A percentile compares a stretch with the other conserved stretches of the same genome.
phyloP scores from a whole-genome alignment of 495 filamentous ascomycete species.

The Aspergillus panamensis region DNA sequence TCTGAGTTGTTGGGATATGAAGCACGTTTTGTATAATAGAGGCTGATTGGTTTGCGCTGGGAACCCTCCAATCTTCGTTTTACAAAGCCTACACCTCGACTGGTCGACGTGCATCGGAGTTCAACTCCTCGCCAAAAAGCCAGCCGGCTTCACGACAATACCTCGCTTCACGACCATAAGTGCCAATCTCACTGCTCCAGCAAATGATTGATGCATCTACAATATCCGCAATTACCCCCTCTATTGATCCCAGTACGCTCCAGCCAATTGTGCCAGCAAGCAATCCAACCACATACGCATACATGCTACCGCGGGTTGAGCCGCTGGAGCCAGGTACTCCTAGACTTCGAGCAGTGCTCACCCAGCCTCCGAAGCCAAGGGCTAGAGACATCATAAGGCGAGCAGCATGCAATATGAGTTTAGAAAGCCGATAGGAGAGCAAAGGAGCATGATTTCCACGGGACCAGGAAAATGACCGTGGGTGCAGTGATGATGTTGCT shows the following conservation, averaged over 20 bases:
- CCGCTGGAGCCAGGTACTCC: conserved; percentile 50
- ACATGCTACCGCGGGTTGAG: conserved; percentile 73
- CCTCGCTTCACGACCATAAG: conserved; percentile 61
- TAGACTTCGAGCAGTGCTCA: conserved; percentile 78
- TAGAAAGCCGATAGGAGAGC: conserved; percentile 80
- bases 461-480: conserved; percentile 40
- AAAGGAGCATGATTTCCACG: conserved; percentile 41
- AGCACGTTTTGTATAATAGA: no score
- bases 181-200: conserved; percentile 83
- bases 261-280: conserved; percentile 92
- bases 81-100: conserved; percentile 8
- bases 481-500: conserved; percentile 53
- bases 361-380: conserved; percentile 94
- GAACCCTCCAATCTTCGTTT: no score
- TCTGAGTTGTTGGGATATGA: no score
- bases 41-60: no score
- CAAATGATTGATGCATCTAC: conserved; percentile 90
- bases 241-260: conserved; percentile 92
- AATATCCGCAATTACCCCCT: conserved; percentile 86
- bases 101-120: conserved; percentile 1
- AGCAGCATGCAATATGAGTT: conserved; percentile 85
- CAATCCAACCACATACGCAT: conserved; percentile 91
- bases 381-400: conserved; percentile 84
- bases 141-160: conserved; percentile 86
- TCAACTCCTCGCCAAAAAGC: conserved; percentile 61